Evolutionary conservation across 2,329 filamentous ascomycete genomes (phyloP).

Genomic region (Sporothrix globosa): DNA sequence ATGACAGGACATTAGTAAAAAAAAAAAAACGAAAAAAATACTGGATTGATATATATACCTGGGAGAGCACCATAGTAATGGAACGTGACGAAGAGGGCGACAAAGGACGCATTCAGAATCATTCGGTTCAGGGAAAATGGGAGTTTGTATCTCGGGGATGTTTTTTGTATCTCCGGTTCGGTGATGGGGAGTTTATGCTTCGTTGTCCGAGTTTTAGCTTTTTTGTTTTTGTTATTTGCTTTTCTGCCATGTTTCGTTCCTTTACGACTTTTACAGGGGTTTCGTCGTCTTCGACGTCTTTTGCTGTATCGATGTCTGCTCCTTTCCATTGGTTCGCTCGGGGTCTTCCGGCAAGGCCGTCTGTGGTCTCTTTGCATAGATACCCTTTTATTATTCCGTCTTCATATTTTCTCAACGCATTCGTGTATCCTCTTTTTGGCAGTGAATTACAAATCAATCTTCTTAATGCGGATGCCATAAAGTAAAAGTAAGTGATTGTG

Average conservation of each 20-base stretch:
- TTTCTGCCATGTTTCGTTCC: neutral
- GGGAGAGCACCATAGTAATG: neutral
- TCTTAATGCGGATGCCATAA: neutral
- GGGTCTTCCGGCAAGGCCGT: constrained; percentile 32
- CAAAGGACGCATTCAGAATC: neutral
- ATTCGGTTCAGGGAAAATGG: constrained; percentile 4
- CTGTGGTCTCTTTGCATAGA: constrained; percentile 35
- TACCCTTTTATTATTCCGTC: constrained; percentile 28
- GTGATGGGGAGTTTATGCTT: neutral
- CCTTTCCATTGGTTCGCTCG: constrained; percentile 10
- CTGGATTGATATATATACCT: neutral
- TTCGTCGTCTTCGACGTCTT: neutral
- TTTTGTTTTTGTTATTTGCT: neutral
- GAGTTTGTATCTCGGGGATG: neutral
- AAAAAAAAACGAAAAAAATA: neutral
- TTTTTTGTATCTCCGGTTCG: neutral
- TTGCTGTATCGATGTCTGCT: neutral
- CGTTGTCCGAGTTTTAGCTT: neutral
- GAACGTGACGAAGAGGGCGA: neutral
- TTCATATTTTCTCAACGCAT: neutral
- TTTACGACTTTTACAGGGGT: neutral
- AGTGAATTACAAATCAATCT: neutral
- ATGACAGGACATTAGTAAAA: neutral
- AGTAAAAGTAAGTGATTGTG: neutral
- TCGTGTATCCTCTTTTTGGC: neutral